Evolutionary conservation across 495 filamentous ascomycete genomes (phyloP), one percentile per base, ranked within the genome.

Genomic region (Hypoxylon perforatum): DNA sequence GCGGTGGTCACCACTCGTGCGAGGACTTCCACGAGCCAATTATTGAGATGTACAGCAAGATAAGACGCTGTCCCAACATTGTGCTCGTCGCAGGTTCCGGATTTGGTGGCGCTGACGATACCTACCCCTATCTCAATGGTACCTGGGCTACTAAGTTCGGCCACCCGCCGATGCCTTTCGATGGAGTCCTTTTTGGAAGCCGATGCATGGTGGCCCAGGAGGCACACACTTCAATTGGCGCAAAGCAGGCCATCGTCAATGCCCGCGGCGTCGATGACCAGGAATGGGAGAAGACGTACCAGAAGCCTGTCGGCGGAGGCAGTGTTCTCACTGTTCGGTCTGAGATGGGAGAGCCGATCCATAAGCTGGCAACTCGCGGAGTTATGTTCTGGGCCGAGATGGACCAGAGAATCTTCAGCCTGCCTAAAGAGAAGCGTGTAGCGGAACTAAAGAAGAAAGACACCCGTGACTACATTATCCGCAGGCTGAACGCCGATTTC

Each of bases 331-430:
- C 92, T 12, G 91, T 96, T 28, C 82, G 89, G 45, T 96, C 92
- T 2, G 92, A 94, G 73, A 95, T 94, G 92, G 92, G 92, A 39
- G 91, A 96, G 78, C 92, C 92, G 18, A 96, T 96, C 55, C 92
- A 96, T 79, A 94, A 94, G 75, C 80, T 96, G 50, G 92, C 92
- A 17, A 96, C 92, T 18, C 84, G 92, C 49, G 92, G 92, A 78
- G 90, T 96, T 35, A 77, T 87, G 55, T 91, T 96, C 77, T 96
- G 92, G 92, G 86, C 91, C 48, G 92, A 96, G 75, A 92, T 96
- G 89, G 92, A 96, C 62, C 85, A 91, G 73, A 93, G 90, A 69
- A 93, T 96, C 67, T 96, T 96, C 83, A 90, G 87, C 74, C 80
- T 95, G 18, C 90, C 93, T 75, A 92, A 93, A 74, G 88, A 87